Conservation (phyloP, 345 rosid genomes). For the Ceriops decandra region DNA sequence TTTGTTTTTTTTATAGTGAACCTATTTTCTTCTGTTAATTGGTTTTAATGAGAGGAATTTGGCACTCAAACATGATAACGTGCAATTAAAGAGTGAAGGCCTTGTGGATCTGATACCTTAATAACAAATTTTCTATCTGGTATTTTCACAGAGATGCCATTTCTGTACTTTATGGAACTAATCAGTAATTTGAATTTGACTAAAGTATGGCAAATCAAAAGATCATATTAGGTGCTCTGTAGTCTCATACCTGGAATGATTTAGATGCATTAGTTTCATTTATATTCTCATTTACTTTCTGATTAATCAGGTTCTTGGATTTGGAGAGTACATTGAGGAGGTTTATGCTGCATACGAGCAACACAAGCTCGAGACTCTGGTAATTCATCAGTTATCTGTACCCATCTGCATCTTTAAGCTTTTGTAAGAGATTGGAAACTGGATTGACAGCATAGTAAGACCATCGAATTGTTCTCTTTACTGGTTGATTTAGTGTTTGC, state of each 20-base stretch:
- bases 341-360: slow-evolving; percentile 98
- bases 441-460: background rate
- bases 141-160: no score
- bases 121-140: no score
- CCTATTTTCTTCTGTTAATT: background rate
- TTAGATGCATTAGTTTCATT: background rate
- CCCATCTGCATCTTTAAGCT: background rate
- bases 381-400: slow-evolving; percentile 25
- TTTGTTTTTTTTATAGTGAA: background rate
- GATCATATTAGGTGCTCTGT: background rate
- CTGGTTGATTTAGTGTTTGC: background rate
- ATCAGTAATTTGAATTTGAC: no score
- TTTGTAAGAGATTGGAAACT: background rate
- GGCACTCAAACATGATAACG: no score
- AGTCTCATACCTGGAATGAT: background rate
- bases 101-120: no score
- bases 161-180: no score
- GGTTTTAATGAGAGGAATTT: no score
- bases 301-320: slow-evolving; percentile 74
- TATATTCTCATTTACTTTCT: background rate
- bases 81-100: no score
- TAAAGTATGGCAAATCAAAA: no score
- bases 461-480: background rate
- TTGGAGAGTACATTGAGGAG: slow-evolving; percentile 94
- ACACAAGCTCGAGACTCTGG: slow-evolving; percentile 92